phyloP scores from a whole-genome alignment of 148 eudicot species.

The Camellia lanceoleosa region DNA sequence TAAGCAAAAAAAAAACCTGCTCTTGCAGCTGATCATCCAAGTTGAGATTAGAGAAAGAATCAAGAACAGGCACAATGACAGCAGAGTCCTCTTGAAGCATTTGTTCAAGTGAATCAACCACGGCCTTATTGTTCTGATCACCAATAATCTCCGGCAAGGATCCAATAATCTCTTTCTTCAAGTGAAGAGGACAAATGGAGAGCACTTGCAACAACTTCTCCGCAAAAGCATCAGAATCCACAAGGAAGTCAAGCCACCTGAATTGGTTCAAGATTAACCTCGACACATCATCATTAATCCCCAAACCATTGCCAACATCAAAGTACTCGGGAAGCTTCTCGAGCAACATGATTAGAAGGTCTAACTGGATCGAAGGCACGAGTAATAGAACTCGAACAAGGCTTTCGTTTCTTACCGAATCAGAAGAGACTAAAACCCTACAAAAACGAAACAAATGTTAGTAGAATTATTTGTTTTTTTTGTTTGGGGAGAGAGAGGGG shows the following conservation, averaged over 20 bases:
- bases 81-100: slow-evolving; percentile 60
- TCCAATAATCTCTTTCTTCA: slow-evolving; percentile 58
- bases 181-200: slow-evolving; percentile 46
- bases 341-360: slow-evolving; percentile 43
- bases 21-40: slow-evolving; percentile 49
- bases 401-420: slow-evolving; percentile 36
- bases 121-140: slow-evolving; percentile 35
- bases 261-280: slow-evolving; percentile 54
- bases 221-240: slow-evolving; percentile 40
- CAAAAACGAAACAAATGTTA: slow-evolving; percentile 1
- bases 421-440: slow-evolving; percentile 45
- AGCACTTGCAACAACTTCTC: slow-evolving; percentile 51
- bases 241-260: slow-evolving; percentile 62
- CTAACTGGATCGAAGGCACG: slow-evolving; percentile 45
- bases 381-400: slow-evolving; percentile 46
- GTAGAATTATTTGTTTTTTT: background rate
- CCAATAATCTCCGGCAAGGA: slow-evolving; percentile 60
- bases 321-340: slow-evolving; percentile 62
- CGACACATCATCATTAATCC: slow-evolving; percentile 49
- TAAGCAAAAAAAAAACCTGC: slow-evolving; percentile 33
- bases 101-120: slow-evolving; percentile 41
- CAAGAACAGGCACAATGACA: slow-evolving; percentile 46
- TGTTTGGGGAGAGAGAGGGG: too few relatives aligned
- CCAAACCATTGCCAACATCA: slow-evolving; percentile 23
- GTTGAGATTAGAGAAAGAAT: slow-evolving; percentile 53